Conservation (phyloP, 2,329 filamentous ascomycete genomes). For the Aspergillus persii region DNA sequence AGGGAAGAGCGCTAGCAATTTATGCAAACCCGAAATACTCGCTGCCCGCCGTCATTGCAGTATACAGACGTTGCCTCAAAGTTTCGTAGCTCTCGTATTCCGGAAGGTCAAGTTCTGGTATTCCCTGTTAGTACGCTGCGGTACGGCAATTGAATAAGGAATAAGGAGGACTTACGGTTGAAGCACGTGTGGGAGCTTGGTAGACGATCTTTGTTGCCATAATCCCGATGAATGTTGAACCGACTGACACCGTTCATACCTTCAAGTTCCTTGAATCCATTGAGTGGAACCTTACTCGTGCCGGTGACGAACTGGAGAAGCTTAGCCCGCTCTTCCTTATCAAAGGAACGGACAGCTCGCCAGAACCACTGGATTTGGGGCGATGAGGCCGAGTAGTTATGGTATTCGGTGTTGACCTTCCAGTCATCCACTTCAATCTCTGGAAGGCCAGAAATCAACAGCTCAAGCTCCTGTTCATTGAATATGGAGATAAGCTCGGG, state of each 20-base stretch:
- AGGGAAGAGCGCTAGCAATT: slow-evolving; percentile 22
- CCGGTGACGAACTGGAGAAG: slow-evolving; percentile 96
- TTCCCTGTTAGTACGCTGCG: slow-evolving; percentile 34
- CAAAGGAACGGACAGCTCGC: slow-evolving; percentile 93
- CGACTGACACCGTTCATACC: slow-evolving; percentile 98
- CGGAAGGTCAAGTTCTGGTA: slow-evolving; percentile 87
- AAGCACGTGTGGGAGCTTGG: slow-evolving; percentile 98
- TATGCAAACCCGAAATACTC: slow-evolving; percentile 98
- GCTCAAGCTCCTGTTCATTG: slow-evolving; percentile 95
- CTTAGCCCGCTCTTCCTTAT: slow-evolving; percentile 98
- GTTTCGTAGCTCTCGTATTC: slow-evolving; percentile 97
- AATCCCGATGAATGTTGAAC: slow-evolving; percentile 99
- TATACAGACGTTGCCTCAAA: slow-evolving; percentile 82
- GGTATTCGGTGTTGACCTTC: slow-evolving; percentile 98
- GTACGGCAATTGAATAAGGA: not conserved
- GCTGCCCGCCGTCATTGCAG: slow-evolving; percentile 95
- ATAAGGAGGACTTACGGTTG: slow-evolving; percentile 72
- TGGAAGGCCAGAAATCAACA: slow-evolving; percentile 92
- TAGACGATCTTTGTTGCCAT: slow-evolving; percentile 91
- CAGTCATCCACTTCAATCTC: slow-evolving; percentile 98
- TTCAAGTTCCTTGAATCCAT: slow-evolving; percentile 98
- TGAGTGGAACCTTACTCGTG: slow-evolving; percentile 95
- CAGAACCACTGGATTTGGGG: slow-evolving; percentile 99
- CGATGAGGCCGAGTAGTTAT: slow-evolving; percentile 92
- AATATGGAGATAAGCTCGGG: slow-evolving; percentile 94